Evolutionary conservation across 2,329 filamentous ascomycete species (phyloP).

Genomic region (Endocalyx cinctus): DNA sequence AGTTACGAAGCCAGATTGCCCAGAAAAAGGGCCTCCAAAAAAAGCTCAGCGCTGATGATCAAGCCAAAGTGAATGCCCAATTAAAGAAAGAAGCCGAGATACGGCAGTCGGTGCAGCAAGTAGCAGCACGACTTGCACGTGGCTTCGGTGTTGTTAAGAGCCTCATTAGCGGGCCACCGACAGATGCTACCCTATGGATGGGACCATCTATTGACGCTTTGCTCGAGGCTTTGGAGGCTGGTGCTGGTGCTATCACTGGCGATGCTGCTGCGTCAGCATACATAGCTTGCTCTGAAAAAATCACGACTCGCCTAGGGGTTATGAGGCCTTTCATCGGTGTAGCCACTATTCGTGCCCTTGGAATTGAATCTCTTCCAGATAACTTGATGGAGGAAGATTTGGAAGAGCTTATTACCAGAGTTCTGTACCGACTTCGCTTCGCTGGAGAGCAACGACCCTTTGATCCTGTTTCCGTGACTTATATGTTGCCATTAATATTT

Average conservation of each 20-base stretch:
- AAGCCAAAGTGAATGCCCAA: conserved; percentile 85
- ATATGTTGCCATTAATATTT: conserved; percentile 78
- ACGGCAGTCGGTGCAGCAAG: conserved; percentile 62
- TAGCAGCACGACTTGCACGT: conserved; percentile 69
- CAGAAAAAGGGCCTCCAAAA: conserved; percentile 87
- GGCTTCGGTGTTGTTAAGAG: conserved; percentile 82
- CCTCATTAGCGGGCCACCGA: conserved; percentile 82
- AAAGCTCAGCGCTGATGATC: conserved; percentile 87
- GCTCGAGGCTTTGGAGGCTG: conserved; percentile 70
- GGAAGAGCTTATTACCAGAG: conserved; percentile 77
- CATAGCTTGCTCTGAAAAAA: conserved; percentile 71
- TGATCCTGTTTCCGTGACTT: conserved; percentile 81
- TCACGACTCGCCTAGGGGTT: conserved; percentile 68
- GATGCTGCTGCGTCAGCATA: conserved; percentile 75
- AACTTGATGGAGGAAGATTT: conserved; percentile 76
- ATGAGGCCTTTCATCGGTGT: conserved; percentile 81
- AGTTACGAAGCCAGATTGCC: conserved; percentile 80
- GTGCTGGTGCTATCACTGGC: conserved; percentile 76
- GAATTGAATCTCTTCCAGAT: conserved; percentile 66
- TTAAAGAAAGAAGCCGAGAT: conserved; percentile 81
- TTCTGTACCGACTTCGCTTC: conserved; percentile 87
- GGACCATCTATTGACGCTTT: conserved; percentile 72
- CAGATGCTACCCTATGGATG: conserved; percentile 84
- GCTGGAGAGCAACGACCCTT: conserved; percentile 91
- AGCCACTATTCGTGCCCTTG: conserved; percentile 76